These are phyloP conservation scores for Cyclotella choctawhatcheeana DNA, from an alignment of 108 stramenopile genomes.

Conservation along the genomic window DNA sequence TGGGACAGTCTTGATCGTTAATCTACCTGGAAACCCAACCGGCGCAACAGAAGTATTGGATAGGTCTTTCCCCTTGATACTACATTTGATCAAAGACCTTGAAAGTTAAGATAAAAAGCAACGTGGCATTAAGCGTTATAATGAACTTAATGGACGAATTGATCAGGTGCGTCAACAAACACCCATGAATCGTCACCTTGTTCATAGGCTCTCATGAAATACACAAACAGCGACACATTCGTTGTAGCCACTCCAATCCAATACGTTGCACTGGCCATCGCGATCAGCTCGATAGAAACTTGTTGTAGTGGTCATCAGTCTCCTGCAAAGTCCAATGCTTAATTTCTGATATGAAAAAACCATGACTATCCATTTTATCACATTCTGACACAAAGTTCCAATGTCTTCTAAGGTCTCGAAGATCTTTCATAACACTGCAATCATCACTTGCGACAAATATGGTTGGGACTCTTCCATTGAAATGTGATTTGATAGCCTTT, in stretches of 20 bases:
- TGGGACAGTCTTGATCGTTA: too few species aligned
- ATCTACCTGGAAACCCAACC: too few species aligned
- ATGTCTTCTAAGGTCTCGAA: background rate
- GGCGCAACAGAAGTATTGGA: too few species aligned
- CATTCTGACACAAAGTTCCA: slow-evolving; percentile 22
- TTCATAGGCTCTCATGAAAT: slow-evolving; percentile 9
- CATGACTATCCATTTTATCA: slow-evolving; percentile 9
- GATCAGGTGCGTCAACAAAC: slow-evolving; percentile 2
- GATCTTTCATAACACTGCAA: slow-evolving; percentile 19
- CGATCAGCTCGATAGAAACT: slow-evolving; percentile 22
- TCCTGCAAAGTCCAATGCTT: slow-evolving; percentile 2
- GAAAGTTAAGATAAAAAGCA: too few species aligned
- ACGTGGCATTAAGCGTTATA: background rate
- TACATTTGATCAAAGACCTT: too few species aligned
- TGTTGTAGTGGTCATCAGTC: slow-evolving; percentile 12
- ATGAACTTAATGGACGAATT: background rate
- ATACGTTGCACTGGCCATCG: slow-evolving; percentile 15
- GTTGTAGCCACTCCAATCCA: slow-evolving; percentile 17
- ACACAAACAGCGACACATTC: slow-evolving; percentile 8
- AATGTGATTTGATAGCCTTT: slow-evolving; percentile 11
- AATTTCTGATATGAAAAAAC: slow-evolving; percentile 14
- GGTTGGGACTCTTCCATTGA: background rate
- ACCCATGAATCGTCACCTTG: slow-evolving; percentile 14
- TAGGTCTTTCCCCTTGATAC: too few species aligned
- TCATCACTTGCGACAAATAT: slow-evolving; percentile 16